phyloP scores from a whole-genome alignment of 345 rosid genomes.

The Turnera subulata region DNA sequence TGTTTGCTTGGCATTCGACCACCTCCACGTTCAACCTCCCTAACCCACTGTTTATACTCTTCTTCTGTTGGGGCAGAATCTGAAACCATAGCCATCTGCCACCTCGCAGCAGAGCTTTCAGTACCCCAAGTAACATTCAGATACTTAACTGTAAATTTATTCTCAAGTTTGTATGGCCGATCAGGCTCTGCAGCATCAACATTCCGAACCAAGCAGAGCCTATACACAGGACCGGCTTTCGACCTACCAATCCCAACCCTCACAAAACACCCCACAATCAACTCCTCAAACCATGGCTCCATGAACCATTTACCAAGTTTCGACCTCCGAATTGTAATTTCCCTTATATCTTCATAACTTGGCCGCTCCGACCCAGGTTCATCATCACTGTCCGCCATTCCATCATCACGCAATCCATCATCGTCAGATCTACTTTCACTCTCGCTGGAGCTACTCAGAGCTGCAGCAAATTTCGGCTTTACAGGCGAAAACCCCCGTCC shows the following conservation, averaged over 20 bases:
- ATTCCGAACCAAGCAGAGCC: conserved; percentile 85
- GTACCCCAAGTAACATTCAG: conserved; percentile 87
- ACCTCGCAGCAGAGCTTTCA: conserved; percentile 89
- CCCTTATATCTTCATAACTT: conserved; percentile 73
- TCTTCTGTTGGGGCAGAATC: conserved; percentile 87
- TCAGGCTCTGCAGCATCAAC: conserved; percentile 92
- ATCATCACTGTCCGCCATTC: conserved; percentile 89
- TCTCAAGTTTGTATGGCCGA: conserved; percentile 73
- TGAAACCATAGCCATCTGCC: conserved; percentile 99
- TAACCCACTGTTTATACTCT: conserved; percentile 81
- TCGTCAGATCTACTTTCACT: conserved; percentile 86
- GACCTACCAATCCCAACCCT: conserved; percentile 94
- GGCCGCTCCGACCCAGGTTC: conserved; percentile 58
- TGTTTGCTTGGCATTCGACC: conserved; percentile 84
- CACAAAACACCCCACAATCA: conserved; percentile 93
- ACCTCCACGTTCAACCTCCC: conserved; percentile 79
- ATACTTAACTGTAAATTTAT: conserved; percentile 76
- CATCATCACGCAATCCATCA: conserved; percentile 79
- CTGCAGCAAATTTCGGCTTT: conserved; percentile 58
- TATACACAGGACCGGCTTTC: conserved; percentile 63
- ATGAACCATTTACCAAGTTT: conserved; percentile 94
- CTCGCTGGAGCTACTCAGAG: conserved; percentile 80
- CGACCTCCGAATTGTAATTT: conserved; percentile 80
- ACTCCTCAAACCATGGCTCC: conserved; percentile 99
- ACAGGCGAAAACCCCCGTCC: conserved; percentile 56